These are phyloP conservation scores for Neckera pumila DNA, from an alignment of 225 moss, liverwort and hornwort genomes.

Conservation along the genomic window DNA sequence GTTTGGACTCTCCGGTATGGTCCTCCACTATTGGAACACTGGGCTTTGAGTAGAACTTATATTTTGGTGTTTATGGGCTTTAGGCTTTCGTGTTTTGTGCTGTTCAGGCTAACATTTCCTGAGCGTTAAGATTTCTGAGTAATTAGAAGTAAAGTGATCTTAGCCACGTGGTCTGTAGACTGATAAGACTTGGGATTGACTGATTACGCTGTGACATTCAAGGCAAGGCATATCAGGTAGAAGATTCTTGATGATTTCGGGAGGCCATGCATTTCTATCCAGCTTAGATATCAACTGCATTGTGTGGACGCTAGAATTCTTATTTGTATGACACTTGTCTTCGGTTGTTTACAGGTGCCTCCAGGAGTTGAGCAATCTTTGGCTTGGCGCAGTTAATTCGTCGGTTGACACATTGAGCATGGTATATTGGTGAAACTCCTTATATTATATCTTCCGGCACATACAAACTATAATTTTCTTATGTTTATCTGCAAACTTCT, in stretches of 20 bases:
- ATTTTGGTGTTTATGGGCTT: not conserved
- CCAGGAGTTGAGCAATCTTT: constrained; percentile 64
- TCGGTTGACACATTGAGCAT: constrained; percentile 11
- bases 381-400: constrained; percentile 14
- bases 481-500: not conserved
- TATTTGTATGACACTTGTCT: not conserved
- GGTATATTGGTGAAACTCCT: constrained; percentile 5
- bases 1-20: constrained; percentile 79
- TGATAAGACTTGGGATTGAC: not conserved
- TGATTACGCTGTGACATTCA: not conserved
- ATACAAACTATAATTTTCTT: not conserved
- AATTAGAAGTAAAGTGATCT: not conserved
- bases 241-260: not conserved
- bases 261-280: not conserved
- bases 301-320: not conserved
- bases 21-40: not conserved
- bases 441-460: not conserved
- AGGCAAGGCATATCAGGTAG: not conserved
- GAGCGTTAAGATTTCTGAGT: not conserved
- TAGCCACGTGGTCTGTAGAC: not conserved
- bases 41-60: too few species aligned
- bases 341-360: constrained; percentile 47
- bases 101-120: not conserved
- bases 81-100: not conserved
- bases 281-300: not conserved